Base-by-base conservation (phyloP, 2,329 filamentous ascomycete genomes). In the Raffaelea ambrosiae region DNA sequence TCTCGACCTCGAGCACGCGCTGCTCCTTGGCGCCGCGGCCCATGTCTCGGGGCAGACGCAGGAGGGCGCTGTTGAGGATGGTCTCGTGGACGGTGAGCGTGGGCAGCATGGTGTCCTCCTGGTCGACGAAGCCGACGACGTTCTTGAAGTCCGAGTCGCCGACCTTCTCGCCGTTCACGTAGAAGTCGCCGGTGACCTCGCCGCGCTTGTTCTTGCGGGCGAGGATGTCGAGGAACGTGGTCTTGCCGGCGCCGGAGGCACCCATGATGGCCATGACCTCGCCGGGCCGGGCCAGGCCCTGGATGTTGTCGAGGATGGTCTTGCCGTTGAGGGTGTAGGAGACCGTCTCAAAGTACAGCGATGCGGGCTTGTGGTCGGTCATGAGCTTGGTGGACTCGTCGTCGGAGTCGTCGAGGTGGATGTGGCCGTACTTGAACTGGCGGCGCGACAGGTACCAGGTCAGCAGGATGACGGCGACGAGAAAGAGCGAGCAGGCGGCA, bases 201-300 rank as follows among this genome's bases (percentile, higher is more conserved):
- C 93, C 94, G 31, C 89, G 83, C 68, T 98, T 98, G 67, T 97
- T 97, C 73, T 97, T 98, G 53, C 90, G 83, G 9, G 93, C 93
- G 42, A 98, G 72, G 50, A 98, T 95, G 61, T 98, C 93, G 40
- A 98, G 72, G 65, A 98, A 97, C 0, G 89, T 95, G 0, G 93
- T 98, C 69, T 98, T 98, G 50, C 93, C 93, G 39, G 93, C 94
- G 26, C 93, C 93, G 1, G 93, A 98, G 8, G 93, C 91, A 48
- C 93, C 93, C 91, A 98, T 98, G 58, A 98, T 95, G 9, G 93
- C 93, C 55, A 91, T 88, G 8, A 97, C 80, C 63, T 98, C 89
- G n/a, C 94, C 94, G 3, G 91, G 89, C 56, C 86, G 85, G n/a
- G 91, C 90, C 39, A 88, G 82, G 42, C 93, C 93, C 54, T 84